Base-by-base conservation (phyloP, 257 asterid genomes). In the Cruciata laevipes region DNA sequence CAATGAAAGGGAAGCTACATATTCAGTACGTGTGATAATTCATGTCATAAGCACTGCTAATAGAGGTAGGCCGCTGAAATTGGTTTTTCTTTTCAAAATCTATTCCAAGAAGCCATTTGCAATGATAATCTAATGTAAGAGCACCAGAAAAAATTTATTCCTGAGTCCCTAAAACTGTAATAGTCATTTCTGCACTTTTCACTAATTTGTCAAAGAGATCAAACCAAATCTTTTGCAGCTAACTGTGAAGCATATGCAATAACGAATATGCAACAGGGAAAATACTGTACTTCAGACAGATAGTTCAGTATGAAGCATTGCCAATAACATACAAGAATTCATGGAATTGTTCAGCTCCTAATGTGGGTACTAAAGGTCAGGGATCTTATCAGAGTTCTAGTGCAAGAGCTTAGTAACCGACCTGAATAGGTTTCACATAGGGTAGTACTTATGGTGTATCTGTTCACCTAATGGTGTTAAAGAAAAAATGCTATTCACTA, bases 301-400 rank as follows among this genome's bases (percentile, higher is more conserved):
- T 24, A 58, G 35, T 59, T 17, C 14, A 11, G 0, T 30, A 9
- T 24, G n/a, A 58, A 58, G 31, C 33, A 8, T 52, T 52, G 20
- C 23, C 58, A 52, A 23, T 18, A 52, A 4, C 7, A 38, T 38
- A 52, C 58, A 17, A 20, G 58, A 52, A 20, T 0, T 20, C 30
- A 6, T 20, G 30, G 47, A 10, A 7, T 38, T 10, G 13, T 38
- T 38, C 47, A 38, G 14, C 11, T 38, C 13, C 6, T 38, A 38
- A 38, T 38, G 38, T 35, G 8, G 4, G 38, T 35, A 7, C 47
- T 38, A 38, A 38, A 38, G 47, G 47, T 8, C 47, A 10, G 25
- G 60, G 30, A 25, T 59, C 20, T 59, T 59, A 59, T 16, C 63
- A 59, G 63, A 59, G 63, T 59, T 59, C 20, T 27, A 12, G 20